phyloP scores from a whole-genome alignment of 768 basidiomycete species.

The Lactarius vividus region DNA sequence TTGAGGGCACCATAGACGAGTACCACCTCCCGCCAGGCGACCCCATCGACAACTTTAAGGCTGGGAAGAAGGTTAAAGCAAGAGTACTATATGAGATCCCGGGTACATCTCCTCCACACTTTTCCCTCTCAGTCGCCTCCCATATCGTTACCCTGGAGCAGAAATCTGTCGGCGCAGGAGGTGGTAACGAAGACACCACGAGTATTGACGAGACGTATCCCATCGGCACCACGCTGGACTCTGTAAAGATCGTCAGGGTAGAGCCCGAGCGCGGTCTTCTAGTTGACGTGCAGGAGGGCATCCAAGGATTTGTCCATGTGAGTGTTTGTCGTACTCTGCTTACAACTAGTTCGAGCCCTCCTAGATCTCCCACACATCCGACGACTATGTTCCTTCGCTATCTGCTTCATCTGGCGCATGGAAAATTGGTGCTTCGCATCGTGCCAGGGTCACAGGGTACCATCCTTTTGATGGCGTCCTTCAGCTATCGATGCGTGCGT shows the following conservation, averaged over 20 bases:
- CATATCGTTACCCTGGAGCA: slow-evolving; percentile 62
- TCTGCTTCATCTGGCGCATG: slow-evolving; percentile 70
- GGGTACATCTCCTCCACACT: slow-evolving; percentile 67
- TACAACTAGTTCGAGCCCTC: slow-evolving; percentile 21
- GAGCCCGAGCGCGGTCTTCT: slow-evolving; percentile 82
- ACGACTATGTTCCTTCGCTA: slow-evolving; percentile 84
- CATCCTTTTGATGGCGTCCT: slow-evolving; percentile 84
- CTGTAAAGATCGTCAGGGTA: slow-evolving; percentile 68
- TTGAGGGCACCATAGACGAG: slow-evolving; percentile 84
- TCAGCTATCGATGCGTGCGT: slow-evolving; percentile 81
- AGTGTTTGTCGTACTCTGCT: slow-evolving; percentile 32
- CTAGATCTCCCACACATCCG: slow-evolving; percentile 91
- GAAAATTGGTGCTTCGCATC: slow-evolving; percentile 75
- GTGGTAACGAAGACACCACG: slow-evolving; percentile 26
- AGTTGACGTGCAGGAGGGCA: slow-evolving; percentile 57
- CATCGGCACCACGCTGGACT: slow-evolving; percentile 68
- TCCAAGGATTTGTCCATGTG: slow-evolving; percentile 88
- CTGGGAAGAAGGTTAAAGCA: slow-evolving; percentile 77
- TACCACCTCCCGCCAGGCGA: slow-evolving; percentile 61
- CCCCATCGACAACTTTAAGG: slow-evolving; percentile 47
- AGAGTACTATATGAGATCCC: slow-evolving; percentile 81
- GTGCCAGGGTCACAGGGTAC: slow-evolving; percentile 84
- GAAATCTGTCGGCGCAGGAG: slow-evolving; percentile 36
- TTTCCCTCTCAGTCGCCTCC: slow-evolving; percentile 72
- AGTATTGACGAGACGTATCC: slow-evolving; percentile 59